Evolutionary conservation across 306 rosid genomes (phyloP).

Genomic region (Prunus persica): DNA sequence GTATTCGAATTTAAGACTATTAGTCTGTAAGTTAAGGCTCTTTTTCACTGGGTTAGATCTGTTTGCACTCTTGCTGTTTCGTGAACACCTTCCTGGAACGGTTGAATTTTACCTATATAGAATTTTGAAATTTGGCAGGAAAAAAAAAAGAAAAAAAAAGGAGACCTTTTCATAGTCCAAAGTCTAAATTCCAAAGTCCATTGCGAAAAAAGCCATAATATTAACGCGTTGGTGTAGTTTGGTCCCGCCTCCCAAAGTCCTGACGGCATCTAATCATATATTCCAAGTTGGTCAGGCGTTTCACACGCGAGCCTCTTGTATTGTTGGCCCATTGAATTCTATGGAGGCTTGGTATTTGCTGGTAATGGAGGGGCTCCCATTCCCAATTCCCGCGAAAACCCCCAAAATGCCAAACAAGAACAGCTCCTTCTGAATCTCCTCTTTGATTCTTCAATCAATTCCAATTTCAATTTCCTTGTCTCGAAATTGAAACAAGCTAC

Average conservation of each 20-base stretch:
- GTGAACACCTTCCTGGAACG: too few species aligned
- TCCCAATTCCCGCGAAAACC: neutral
- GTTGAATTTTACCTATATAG: too few species aligned
- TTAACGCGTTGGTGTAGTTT: neutral
- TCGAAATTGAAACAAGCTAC: neutral
- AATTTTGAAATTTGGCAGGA: too few species aligned
- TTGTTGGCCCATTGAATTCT: neutral
- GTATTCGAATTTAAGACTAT: rapidly evolving
- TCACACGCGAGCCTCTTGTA: neutral
- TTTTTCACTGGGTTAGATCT: rapidly evolving
- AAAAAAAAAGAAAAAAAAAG: too few species aligned
- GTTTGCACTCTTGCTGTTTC: too few species aligned
- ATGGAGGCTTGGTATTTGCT: neutral
- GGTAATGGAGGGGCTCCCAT: neutral
- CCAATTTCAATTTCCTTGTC: neutral
- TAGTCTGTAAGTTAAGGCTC: rapidly evolving
- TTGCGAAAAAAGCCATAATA: neutral
- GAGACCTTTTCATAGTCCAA: too few species aligned
- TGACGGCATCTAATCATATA: neutral
- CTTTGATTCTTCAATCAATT: neutral
- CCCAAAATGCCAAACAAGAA: neutral
- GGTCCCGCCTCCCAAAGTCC: neutral
- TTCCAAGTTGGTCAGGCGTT: neutral
- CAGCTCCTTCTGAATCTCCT: neutral
- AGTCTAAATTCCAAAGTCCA: neutral